Conservation (phyloP, 306 rosid genomes). For the Vicia faba region DNA sequence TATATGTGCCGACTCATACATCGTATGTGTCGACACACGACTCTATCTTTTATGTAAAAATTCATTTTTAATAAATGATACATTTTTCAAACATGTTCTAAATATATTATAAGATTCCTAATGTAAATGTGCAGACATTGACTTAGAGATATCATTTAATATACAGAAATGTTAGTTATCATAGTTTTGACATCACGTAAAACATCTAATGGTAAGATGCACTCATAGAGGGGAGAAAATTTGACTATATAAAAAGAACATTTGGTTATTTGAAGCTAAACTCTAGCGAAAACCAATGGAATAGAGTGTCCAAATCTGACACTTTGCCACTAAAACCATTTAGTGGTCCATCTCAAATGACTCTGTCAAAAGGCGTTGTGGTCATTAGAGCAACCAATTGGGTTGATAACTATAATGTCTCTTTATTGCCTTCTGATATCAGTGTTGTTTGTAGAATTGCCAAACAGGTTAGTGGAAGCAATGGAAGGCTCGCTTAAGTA, state of each 20-base stretch:
- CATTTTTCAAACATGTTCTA: too few species aligned
- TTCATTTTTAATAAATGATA: too few species aligned
- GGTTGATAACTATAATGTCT: slow-evolving; percentile 78
- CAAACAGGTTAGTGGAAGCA: slow-evolving; percentile 45
- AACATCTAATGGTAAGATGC: too few species aligned
- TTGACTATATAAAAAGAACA: slow-evolving; percentile 69
- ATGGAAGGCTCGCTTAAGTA: slow-evolving; percentile 60
- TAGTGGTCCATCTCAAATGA: slow-evolving; percentile 63
- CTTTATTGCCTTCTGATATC: slow-evolving; percentile 63
- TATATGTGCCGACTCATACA: too few species aligned
- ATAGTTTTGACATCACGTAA: too few species aligned
- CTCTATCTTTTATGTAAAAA: too few species aligned
- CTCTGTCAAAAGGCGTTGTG: slow-evolving; percentile 56
- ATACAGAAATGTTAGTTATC: too few species aligned
- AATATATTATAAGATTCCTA: too few species aligned
- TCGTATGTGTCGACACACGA: too few species aligned
- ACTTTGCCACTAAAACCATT: slow-evolving; percentile 61
- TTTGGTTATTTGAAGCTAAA: slow-evolving; percentile 86
- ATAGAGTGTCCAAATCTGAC: slow-evolving; percentile 53
- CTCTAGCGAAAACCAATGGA: slow-evolving; percentile 63
- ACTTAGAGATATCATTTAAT: too few species aligned
- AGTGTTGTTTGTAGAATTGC: slow-evolving; percentile 48
- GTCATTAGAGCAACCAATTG: slow-evolving; percentile 53
- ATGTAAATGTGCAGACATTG: too few species aligned
- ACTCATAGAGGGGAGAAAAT: slow-evolving; percentile 68